These are phyloP conservation scores for Strobilomyces dryophilus DNA, from an alignment of 768 basidiomycete genomes.

Conservation along the genomic window DNA sequence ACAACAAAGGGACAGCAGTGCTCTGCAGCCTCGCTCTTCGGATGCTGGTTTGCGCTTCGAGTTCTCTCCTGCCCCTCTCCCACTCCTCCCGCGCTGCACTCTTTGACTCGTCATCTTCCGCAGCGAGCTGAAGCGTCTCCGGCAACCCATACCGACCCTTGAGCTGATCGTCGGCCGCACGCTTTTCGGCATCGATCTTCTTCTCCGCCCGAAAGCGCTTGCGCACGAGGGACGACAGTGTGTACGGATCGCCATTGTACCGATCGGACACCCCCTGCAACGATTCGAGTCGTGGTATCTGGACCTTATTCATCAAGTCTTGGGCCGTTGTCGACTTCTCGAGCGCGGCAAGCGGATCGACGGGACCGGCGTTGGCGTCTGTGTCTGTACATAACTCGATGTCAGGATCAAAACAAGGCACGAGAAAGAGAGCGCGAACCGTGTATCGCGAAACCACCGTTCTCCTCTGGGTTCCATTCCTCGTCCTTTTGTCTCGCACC, in stretches of 20 bases:
- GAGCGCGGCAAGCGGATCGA: conserved; percentile 81
- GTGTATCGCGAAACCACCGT: conserved; percentile 87
- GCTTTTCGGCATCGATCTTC: conserved; percentile 67
- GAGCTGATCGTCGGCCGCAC: conserved; percentile 64
- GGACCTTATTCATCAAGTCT: conserved; percentile 65
- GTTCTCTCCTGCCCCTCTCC: conserved; percentile 47
- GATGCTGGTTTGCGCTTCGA: conserved; percentile 38
- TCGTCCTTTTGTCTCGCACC: conserved; percentile 95
- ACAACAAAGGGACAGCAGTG: conserved; percentile 23
- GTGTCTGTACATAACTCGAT: conserved; percentile 47
- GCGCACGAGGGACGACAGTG: conserved; percentile 68
- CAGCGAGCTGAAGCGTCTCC: conserved; percentile 58
- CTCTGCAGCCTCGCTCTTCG: conserved; percentile 47
- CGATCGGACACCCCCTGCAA: conserved; percentile 74
- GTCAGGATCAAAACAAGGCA: not conserved
- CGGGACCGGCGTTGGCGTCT: conserved; percentile 54
- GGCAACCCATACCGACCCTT: conserved; percentile 77
- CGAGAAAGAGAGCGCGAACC: conserved; percentile 41
- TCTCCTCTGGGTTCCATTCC: conserved; percentile 96
- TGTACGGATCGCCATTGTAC: conserved; percentile 83
- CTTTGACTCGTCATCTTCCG: conserved; percentile 56
- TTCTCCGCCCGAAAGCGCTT: conserved; percentile 86
- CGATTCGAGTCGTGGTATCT: conserved; percentile 76
- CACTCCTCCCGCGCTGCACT: conserved; percentile 63
- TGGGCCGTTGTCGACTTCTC: conserved; percentile 87